Evolutionary conservation across 805 yeast species (phyloP), one percentile per base, ranked within the genome.

Genomic region (Candida ipomoeae): DNA sequence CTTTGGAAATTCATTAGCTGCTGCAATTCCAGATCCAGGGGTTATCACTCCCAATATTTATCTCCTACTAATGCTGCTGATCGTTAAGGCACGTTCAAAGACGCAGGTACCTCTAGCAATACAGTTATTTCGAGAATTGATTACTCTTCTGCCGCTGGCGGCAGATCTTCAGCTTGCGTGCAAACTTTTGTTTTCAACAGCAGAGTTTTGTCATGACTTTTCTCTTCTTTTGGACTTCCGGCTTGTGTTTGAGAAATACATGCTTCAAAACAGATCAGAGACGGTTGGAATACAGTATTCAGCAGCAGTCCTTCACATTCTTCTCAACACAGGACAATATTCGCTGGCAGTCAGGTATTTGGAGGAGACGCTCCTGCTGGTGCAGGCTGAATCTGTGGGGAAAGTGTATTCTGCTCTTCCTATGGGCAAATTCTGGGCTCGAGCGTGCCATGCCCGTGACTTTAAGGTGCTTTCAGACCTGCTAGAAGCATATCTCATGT

Each of bases 281-380:
- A 13, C 11, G n/a, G 6, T 26, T 15, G 23, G 17, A 11, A 15
- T 15, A 13, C 40, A 23, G 4, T 69, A 67, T 51, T 59, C 63
- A 36, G 53, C 59, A 1, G 61, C 67, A 3, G 59, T 57, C 31
- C 32, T 69, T 32, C 54, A 58, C 40, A 51, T 60, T 1, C 58
- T 66, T 10, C 29, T 67, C 10, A 66, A 65, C 43, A 48, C 63
- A 0, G 55, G 54, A 20, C 71, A 68, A 48, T 48, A 53, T 18
- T 48, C 58, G n/a, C 40, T 49, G 17, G 72, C 73, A 0, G 20
- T 57, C 10, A 23, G n/a, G 32, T 21, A 15, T 35, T 41, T 40
- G 42, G 34, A 40, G 26, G 31, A 42, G n/a, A 33, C 38, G 14
- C 45, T 42, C 18, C 38, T 42, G 45, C 36, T 42, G 31, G 38